Conservation (phyloP, 108 stramenopile genomes). For the Fragilariopsis cylindrus region DNA sequence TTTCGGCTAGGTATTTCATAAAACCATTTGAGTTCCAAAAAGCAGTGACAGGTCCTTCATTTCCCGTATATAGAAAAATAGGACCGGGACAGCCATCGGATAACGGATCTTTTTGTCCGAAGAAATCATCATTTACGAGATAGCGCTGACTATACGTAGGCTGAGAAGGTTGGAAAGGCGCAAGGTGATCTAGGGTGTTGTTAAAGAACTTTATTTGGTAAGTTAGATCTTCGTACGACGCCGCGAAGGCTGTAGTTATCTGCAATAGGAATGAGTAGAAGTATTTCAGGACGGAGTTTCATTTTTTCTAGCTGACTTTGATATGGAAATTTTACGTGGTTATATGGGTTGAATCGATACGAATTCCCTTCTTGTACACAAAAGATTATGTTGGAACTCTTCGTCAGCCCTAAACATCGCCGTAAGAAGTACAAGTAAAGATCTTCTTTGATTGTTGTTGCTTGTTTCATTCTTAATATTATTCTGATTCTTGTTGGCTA, state of each 20-base stretch:
- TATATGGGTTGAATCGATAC: no score
- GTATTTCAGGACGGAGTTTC: no score
- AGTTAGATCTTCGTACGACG: neutral
- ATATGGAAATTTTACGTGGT: no score
- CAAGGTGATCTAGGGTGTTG: neutral
- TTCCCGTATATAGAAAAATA: constrained; percentile 1
- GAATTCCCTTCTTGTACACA: no score
- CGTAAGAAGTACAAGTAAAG: no score
- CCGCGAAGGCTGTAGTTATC: no score
- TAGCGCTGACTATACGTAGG: neutral
- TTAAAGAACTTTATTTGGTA: neutral
- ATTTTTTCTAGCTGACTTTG: no score
- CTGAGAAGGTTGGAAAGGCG: neutral
- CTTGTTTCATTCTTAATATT: neutral
- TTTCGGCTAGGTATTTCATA: neutral
- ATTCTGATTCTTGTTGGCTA: no score
- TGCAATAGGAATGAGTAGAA: no score
- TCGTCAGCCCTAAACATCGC: no score
- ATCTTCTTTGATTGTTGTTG: no score
- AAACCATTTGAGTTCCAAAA: constrained; percentile 1
- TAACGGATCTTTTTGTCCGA: neutral
- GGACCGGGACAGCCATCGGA: constrained; percentile 1
- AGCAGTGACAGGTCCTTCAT: neutral
- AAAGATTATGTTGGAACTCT: no score
- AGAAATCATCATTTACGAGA: neutral